Evolutionary conservation across 2,329 filamentous ascomycete species (phyloP), one percentile per base, ranked within the genome.

Genomic region (Colletotrichum sp.): DNA sequence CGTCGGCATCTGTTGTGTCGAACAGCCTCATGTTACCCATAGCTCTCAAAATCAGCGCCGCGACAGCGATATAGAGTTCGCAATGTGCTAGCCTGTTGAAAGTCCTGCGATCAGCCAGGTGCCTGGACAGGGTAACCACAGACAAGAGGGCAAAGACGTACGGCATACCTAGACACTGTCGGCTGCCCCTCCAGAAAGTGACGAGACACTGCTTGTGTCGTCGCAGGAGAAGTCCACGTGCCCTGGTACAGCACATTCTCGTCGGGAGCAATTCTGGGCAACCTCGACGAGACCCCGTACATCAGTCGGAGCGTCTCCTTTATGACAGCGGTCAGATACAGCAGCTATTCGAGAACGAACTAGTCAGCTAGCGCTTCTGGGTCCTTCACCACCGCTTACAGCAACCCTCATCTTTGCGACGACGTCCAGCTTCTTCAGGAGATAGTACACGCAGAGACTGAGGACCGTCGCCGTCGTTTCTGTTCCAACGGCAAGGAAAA

Each of bases 311-410:
- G 8, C n/a, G 15, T 36, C 34, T 36, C n/a, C 5, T 55, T 55
- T 1, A 24, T 55, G 1, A 55, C 0, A 55, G n/a, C n/a, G 6
- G 10, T 55, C 0, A 55, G 49, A 24, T 55, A 55, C 3, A 24
- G 49, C 13, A 55, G n/a, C 49, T 15, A 5, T 55, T 55, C 1
- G 4, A 55, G 1, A 7, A 55, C 24, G 1, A 55, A 55, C 18
- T 8, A 55, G n/a, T 55, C 10, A 55, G 49, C 8, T 1, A 55
- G 49, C 49, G n/a, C 52, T 39, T 39, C 7, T 1, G 8, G 34
- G 15, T 36, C 0, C 3, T 16, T 36, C 3, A 36, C 15, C 3
- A 36, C 6, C 0, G 6, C 34, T 4, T 7, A 36, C 0, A 36
- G 34, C 34, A 36, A 15, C 34, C 7, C 15, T 36, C 15, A 16